Conservation (phyloP, 495 filamentous ascomycete genomes). For the Aspergillus indologenus region DNA sequence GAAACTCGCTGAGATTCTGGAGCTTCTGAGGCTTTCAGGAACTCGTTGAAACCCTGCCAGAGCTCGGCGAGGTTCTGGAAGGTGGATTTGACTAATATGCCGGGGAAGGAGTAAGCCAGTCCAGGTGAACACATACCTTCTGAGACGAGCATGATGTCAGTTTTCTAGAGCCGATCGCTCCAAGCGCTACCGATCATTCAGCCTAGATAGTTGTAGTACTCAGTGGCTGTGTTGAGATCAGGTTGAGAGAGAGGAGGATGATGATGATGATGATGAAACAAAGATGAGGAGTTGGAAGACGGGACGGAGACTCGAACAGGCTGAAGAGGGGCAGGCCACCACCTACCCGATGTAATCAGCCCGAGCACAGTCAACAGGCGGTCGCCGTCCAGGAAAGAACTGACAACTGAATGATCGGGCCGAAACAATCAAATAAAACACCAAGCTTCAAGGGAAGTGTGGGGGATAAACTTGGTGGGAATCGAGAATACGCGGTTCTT, state of each 20-base stretch:
- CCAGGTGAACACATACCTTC: constrained; percentile 14
- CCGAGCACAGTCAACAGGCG: constrained; percentile 17
- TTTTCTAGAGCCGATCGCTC: neutral
- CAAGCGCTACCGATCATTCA: neutral
- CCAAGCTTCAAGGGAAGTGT: neutral
- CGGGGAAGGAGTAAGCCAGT: neutral
- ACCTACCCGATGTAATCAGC: constrained; percentile 18
- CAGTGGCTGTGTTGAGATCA: neutral
- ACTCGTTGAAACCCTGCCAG: too few species aligned
- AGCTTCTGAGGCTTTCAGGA: too few species aligned
- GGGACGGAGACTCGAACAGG: constrained; percentile 10
- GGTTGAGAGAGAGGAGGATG: neutral
- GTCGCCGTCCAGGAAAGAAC: constrained; percentile 5
- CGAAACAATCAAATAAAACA: neutral
- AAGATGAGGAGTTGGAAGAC: constrained; percentile 2
- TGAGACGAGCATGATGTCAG: constrained; percentile 8
- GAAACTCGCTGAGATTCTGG: too few species aligned
- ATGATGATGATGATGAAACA: too few species aligned
- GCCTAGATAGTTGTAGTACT: neutral
- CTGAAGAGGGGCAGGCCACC: constrained; percentile 23
- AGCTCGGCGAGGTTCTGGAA: too few species aligned
- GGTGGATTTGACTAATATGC: too few species aligned
- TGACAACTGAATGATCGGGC: too few species aligned
- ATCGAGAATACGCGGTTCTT: too few species aligned
- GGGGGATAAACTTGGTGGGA: too few species aligned